phyloP scores from a whole-genome alignment of 495 filamentous ascomycete genomes.

The Diplogelasinospora grovesii region DNA sequence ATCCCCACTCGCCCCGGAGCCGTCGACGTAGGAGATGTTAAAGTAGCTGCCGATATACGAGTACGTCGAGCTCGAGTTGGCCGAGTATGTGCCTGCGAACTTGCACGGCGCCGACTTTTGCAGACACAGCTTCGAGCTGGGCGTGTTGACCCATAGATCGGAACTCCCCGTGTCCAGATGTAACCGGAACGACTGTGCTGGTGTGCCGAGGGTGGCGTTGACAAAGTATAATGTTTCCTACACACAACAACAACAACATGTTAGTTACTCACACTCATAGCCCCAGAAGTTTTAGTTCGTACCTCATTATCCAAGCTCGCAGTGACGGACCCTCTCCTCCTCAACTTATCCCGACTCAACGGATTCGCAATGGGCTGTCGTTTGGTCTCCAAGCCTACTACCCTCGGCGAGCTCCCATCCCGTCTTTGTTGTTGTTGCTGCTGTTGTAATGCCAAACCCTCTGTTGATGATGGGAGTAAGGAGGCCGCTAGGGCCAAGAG shows the following conservation, averaged over 20 bases:
- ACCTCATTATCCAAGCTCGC: constrained; percentile 45
- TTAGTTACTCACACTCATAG: no score
- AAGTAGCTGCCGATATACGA: constrained; percentile 69
- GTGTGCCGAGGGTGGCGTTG: constrained; percentile 68
- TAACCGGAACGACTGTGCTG: constrained; percentile 54
- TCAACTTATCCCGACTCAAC: constrained; percentile 34
- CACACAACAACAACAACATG: not conserved
- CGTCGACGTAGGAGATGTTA: constrained; percentile 89
- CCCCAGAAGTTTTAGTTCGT: no score
- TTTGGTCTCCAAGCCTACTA: constrained; percentile 43
- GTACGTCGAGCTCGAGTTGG: constrained; percentile 78
- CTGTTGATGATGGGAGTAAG: constrained; percentile 9
- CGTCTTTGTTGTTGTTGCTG: constrained; percentile 7
- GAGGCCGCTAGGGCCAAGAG: constrained; percentile 17
- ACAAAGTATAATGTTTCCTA: constrained; percentile 63
- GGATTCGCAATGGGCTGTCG: constrained; percentile 36
- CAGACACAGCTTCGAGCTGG: constrained; percentile 54
- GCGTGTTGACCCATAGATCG: constrained; percentile 81
- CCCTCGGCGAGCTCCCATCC: constrained; percentile 27
- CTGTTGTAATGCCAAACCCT: constrained; percentile 13
- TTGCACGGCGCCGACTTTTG: constrained; percentile 41
- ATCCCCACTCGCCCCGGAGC: constrained; percentile 70
- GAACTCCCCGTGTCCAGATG: constrained; percentile 82
- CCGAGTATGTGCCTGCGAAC: constrained; percentile 57
- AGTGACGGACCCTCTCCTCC: constrained; percentile 36